Evolutionary conservation across 78 protist genomes (phyloP).

Genomic region (Pelomyxa schiedti): DNA sequence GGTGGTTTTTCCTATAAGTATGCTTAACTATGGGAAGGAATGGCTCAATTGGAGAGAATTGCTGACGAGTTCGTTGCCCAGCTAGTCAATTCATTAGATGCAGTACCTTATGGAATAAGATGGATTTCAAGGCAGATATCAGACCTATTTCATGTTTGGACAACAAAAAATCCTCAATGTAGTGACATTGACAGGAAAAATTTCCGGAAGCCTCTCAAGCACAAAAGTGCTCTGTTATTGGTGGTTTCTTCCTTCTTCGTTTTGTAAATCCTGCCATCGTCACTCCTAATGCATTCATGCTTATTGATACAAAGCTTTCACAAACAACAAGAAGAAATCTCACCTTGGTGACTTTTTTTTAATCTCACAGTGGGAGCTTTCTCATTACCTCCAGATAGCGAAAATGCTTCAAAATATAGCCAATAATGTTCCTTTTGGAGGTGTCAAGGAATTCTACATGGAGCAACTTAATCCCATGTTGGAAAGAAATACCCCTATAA

Average conservation of each 20-base stretch:
- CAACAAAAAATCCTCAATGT: no score
- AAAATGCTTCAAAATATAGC: constrained; percentile 55
- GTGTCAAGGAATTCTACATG: constrained; percentile 48
- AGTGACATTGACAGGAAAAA: no score
- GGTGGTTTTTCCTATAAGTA: no score
- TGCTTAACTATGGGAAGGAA: no score
- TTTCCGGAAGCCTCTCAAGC: constrained; percentile 28
- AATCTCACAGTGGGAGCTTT: no score
- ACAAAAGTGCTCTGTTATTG: constrained; percentile 28
- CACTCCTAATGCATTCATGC: constrained; percentile 46
- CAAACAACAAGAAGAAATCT: constrained; percentile 19
- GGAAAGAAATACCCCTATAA: background rate
- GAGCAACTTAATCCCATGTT: constrained; percentile 25
- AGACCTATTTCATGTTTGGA: constrained; percentile 10
- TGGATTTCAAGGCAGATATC: constrained; percentile 61
- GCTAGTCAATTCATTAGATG: constrained; percentile 8
- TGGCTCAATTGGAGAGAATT: constrained; percentile 10
- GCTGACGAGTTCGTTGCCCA: constrained; percentile 29
- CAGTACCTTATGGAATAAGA: constrained; percentile 65
- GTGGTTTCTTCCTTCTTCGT: constrained; percentile 56
- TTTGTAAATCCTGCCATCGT: constrained; percentile 62
- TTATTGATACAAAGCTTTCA: constrained; percentile 29
- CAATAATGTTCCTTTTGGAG: constrained; percentile 38
- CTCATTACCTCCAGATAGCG: no score
- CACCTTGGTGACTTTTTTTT: constrained; percentile 22